A percentile compares a stretch with the other conserved stretches of the same genome.
phyloP scores from a whole-genome alignment of 495 filamentous ascomycete species.

The Tuber melanosporum region DNA sequence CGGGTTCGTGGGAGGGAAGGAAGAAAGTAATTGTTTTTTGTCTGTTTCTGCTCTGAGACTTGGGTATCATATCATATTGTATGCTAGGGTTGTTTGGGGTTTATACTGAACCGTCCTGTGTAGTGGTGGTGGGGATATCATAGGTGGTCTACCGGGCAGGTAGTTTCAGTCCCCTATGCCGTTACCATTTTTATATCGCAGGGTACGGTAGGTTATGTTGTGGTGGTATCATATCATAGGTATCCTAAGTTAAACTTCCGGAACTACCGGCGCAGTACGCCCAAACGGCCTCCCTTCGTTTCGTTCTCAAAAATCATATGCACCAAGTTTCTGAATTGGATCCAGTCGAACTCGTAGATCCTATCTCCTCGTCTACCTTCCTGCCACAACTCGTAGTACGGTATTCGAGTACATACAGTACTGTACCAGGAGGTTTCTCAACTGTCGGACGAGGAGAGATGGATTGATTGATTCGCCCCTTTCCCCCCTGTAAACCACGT shows the following conservation, averaged over 20 bases:
- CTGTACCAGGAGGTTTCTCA: background rate
- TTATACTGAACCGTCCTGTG: background rate
- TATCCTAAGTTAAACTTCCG: background rate
- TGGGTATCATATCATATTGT: background rate
- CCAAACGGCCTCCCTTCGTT: background rate
- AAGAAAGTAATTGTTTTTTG: constrained; percentile 12
- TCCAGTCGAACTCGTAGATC: constrained; percentile 5
- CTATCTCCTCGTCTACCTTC: constrained; percentile 22
- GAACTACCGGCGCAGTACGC: background rate
- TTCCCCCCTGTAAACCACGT: constrained; percentile 32
- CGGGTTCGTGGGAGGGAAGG: constrained; percentile 16
- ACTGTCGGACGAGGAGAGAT: background rate
- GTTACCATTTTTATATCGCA: constrained; percentile 5
- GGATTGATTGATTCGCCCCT: constrained; percentile 29
- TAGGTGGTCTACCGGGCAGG: background rate
- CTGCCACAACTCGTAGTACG: constrained; percentile 9
- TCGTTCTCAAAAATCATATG: background rate
- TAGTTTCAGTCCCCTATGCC: background rate
- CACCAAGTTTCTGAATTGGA: constrained; percentile 1
- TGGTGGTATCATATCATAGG: background rate
- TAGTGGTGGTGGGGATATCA: background rate
- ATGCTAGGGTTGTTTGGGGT: background rate
- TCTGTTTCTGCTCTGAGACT: constrained; percentile 30
- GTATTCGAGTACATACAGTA: too few species aligned
- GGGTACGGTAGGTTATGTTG: background rate